Evolutionary conservation across 805 yeast genomes (phyloP).

Genomic region (Candida dendrica): DNA sequence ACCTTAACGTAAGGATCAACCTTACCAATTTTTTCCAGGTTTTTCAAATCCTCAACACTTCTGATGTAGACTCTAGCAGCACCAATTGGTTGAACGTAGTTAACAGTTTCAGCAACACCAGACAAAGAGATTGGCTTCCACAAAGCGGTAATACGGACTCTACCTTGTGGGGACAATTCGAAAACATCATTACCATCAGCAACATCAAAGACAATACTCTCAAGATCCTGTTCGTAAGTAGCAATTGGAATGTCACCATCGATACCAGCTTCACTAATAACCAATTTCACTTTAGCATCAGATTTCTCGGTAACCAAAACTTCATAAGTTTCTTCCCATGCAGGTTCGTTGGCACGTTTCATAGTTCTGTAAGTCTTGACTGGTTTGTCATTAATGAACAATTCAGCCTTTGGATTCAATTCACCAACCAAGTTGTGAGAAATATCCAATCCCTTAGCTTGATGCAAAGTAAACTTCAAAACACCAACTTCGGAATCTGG

Average conservation of each 20-base stretch:
- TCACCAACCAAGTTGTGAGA: constrained; percentile 38
- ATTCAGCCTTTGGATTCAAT: constrained; percentile 59
- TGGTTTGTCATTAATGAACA: constrained; percentile 49
- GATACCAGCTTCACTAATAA: constrained; percentile 52
- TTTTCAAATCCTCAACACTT: constrained; percentile 42
- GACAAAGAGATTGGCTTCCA: constrained; percentile 69
- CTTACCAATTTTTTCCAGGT: constrained; percentile 61
- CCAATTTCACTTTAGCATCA: constrained; percentile 43
- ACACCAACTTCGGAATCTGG: constrained; percentile 71
- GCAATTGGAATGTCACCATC: constrained; percentile 43
- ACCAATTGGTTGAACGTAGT: constrained; percentile 57
- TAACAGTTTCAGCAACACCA: constrained; percentile 37
- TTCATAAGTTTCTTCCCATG: constrained; percentile 62
- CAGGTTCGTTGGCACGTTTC: constrained; percentile 64
- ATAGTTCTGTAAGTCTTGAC: constrained; percentile 53
- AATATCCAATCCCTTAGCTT: constrained; percentile 51
- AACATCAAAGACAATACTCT: constrained; percentile 35
- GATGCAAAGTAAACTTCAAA: constrained; percentile 53
- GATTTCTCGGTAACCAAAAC: constrained; percentile 55
- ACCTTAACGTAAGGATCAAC: constrained; percentile 71
- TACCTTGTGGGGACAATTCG: constrained; percentile 45
- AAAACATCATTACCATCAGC: constrained; percentile 41
- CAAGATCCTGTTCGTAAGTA: constrained; percentile 40
- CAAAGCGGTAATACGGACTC: constrained; percentile 43
- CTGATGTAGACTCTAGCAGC: constrained; percentile 54